Evolutionary conservation across 768 basidiomycete species (phyloP).

Genomic region (Austroboletus festivus): DNA sequence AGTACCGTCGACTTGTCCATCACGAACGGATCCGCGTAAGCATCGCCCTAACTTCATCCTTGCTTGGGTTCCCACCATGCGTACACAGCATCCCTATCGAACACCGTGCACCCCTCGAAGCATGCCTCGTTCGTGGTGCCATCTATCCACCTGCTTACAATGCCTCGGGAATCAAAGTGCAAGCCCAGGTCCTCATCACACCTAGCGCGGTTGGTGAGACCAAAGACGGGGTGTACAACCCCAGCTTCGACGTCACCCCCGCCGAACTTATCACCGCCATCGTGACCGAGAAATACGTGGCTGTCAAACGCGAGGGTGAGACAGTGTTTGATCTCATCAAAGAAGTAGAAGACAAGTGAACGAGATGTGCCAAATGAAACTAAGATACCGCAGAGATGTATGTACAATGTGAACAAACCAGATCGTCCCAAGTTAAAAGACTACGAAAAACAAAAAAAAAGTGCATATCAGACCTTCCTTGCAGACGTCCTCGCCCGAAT

Average conservation of each 20-base stretch:
- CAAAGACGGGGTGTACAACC: slow-evolving; percentile 65
- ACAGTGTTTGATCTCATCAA: slow-evolving; percentile 59
- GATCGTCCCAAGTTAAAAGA: background rate
- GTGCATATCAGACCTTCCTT: slow-evolving; percentile 13
- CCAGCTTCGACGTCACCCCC: slow-evolving; percentile 95
- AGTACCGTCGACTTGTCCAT: slow-evolving; percentile 88
- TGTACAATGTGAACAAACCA: background rate
- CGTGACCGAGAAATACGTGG: slow-evolving; percentile 94
- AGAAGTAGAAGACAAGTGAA: slow-evolving; percentile 24
- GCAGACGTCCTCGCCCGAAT: slow-evolving; percentile 21
- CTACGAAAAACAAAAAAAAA: background rate
- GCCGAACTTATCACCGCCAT: slow-evolving; percentile 92
- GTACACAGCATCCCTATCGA: slow-evolving; percentile 79
- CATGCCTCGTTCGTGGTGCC: slow-evolving; percentile 82
- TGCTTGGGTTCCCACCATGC: background rate
- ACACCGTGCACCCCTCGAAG: slow-evolving; percentile 84
- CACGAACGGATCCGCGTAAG: slow-evolving; percentile 59
- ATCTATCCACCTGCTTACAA: slow-evolving; percentile 51
- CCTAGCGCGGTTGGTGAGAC: slow-evolving; percentile 48
- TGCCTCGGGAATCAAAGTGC: slow-evolving; percentile 46
- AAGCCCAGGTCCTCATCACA: slow-evolving; percentile 82
- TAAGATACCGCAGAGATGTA: background rate
- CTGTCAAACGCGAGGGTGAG: slow-evolving; percentile 60
- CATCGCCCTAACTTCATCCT: background rate
- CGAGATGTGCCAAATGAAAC: background rate